phyloP scores from a whole-genome alignment of 345 rosid species.

The Salix purpurea region DNA sequence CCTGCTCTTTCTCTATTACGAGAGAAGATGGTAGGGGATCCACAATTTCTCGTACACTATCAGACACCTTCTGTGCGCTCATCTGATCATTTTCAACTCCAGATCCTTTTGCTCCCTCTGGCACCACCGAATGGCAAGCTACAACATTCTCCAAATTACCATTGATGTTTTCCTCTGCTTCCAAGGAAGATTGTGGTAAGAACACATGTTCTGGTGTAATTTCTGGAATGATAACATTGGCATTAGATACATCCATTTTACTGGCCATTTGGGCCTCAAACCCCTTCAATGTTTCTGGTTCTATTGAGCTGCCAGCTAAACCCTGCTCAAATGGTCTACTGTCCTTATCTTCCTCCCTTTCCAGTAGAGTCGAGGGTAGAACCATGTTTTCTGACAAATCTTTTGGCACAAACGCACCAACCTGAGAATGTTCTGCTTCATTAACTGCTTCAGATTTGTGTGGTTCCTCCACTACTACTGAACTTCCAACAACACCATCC shows the following conservation, averaged over 20 bases:
- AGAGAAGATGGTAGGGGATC: background rate
- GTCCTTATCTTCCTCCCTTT: slow-evolving; percentile 12
- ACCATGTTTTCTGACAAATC: slow-evolving; percentile 9
- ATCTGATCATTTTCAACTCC: background rate
- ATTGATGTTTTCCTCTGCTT: background rate
- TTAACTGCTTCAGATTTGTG: slow-evolving; percentile 4
- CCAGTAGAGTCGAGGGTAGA: slow-evolving; percentile 14
- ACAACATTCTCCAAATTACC: background rate
- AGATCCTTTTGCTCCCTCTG: background rate
- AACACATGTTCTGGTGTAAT: background rate
- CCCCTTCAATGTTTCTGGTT: slow-evolving; percentile 1
- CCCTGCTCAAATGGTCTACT: background rate
- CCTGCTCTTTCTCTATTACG: slow-evolving; percentile 7
- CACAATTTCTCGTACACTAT: background rate
- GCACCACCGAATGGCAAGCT: background rate
- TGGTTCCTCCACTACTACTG: background rate
- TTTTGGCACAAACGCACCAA: slow-evolving; percentile 19
- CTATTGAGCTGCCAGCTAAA: background rate
- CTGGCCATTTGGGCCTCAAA: background rate
- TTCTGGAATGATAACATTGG: background rate
- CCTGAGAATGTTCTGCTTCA: slow-evolving; percentile 8
- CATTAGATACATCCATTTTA: background rate
- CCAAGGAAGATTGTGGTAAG: background rate
- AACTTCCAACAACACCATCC: background rate
- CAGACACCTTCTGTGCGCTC: background rate